These are phyloP conservation scores for Danielia oregonensis DNA, from an alignment of 805 yeast species.

Conservation along the genomic window DNA sequence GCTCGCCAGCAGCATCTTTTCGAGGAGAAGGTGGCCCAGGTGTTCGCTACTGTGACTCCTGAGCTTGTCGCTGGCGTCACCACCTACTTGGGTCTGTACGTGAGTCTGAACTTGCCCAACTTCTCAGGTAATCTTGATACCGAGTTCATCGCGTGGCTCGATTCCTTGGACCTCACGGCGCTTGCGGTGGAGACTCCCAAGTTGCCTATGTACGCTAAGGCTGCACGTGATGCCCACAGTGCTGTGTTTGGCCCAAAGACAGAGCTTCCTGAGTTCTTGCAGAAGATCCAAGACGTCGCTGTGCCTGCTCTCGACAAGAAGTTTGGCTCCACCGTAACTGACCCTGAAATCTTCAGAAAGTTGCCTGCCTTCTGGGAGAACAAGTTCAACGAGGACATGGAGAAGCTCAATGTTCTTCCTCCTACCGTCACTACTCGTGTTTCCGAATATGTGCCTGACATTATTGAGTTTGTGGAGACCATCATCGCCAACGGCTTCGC, in stretches of 20 bases:
- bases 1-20: conserved; percentile 88
- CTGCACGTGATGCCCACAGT: conserved; percentile 49
- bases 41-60: conserved; percentile 23
- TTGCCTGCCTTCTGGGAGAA: conserved; percentile 89
- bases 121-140: conserved; percentile 22
- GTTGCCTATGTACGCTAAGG: conserved; percentile 75
- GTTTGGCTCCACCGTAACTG: conserved; percentile 73
- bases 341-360: conserved; percentile 76
- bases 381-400: conserved; percentile 84
- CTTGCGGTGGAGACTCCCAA: conserved; percentile 67
- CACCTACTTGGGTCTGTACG: conserved; percentile 46
- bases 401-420: conserved; percentile 73
- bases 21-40: conserved; percentile 46
- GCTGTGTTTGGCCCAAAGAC: conserved; percentile 40
- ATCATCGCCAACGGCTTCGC: conserved; percentile 83
- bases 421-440: conserved; percentile 89
- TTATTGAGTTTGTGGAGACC: conserved; percentile 69
- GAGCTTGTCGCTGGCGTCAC: conserved; percentile 38
- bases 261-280: conserved; percentile 35
- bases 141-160: conserved; percentile 51
- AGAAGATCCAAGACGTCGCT: conserved; percentile 65
- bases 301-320: conserved; percentile 70
- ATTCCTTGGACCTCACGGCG: conserved; percentile 44
- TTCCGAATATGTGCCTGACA: conserved; percentile 92
- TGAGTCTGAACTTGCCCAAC: conserved; percentile 52